phyloP scores from a whole-genome alignment of 2,329 filamentous ascomycete species.

The Chaetomiaceae sp. region DNA sequence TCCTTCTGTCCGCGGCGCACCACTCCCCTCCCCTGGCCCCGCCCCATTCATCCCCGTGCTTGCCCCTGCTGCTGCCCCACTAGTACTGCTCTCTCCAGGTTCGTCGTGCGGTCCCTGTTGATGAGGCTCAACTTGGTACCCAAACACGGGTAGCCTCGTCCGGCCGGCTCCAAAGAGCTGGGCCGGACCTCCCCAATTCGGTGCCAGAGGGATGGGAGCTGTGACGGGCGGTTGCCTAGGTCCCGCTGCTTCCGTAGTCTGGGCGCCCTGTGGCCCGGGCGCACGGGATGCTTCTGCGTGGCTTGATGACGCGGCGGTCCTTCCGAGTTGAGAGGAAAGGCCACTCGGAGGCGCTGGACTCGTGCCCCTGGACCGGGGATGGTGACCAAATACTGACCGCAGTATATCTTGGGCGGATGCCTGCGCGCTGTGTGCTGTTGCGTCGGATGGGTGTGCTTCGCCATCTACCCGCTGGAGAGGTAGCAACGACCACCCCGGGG shows the following conservation, averaged over 20 bases:
- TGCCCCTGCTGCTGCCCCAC: neutral
- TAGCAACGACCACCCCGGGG: constrained; percentile 60
- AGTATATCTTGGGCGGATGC: constrained; percentile 14
- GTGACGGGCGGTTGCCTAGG: constrained; percentile 35
- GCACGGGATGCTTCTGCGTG: neutral
- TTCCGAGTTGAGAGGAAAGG: constrained; percentile 4
- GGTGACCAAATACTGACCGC: constrained; percentile 8
- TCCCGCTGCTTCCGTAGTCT: neutral
- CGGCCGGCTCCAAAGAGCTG: constrained; percentile 41
- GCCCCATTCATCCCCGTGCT: neutral
- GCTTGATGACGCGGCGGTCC: neutral
- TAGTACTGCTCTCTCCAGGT: constrained; percentile 6
- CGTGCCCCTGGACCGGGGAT: constrained; percentile 8
- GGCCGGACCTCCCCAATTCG: constrained; percentile 48
- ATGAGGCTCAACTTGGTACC: constrained; percentile 18
- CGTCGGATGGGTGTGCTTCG: constrained; percentile 13
- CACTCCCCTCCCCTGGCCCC: constrained; percentile 6
- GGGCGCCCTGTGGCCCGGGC: neutral
- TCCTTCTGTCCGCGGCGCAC: constrained; percentile 11
- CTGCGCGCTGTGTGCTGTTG: constrained; percentile 6
- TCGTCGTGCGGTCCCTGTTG: constrained; percentile 15
- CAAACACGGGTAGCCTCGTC: constrained; percentile 23
- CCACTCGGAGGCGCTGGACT: constrained; percentile 6
- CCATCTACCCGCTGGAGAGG: constrained; percentile 54
- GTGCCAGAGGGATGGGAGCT: constrained; percentile 45